Conservation (phyloP, 75 land plant genomes). For the Azolla pinnata region DNA sequence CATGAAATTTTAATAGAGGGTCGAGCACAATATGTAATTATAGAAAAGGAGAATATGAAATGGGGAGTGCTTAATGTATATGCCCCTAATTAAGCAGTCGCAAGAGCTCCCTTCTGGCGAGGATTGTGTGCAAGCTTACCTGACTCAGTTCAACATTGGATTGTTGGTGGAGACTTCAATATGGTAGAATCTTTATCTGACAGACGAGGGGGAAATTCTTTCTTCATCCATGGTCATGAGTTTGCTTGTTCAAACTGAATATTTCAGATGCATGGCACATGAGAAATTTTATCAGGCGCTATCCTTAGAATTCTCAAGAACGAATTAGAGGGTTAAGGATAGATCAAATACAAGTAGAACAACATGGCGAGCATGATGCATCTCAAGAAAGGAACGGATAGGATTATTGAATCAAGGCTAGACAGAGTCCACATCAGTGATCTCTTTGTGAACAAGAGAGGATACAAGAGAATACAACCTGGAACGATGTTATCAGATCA, state of each 20-base stretch:
- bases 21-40: background rate
- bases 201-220: background rate
- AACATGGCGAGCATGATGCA: background rate
- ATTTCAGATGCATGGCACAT: background rate
- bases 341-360: background rate
- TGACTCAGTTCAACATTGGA: background rate
- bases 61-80: background rate
- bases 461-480: background rate
- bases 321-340: background rate
- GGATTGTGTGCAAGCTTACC: background rate
- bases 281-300: background rate
- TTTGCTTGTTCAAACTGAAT: background rate
- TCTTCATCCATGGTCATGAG: background rate
- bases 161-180: background rate
- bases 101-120: background rate
- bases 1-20: background rate
- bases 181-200: background rate
- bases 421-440: background rate
- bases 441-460: background rate
- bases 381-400: background rate
- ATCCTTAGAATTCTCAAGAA: conserved; percentile 1
- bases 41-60: background rate
- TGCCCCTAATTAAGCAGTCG: background rate
- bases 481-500: background rate
- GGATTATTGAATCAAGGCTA: conserved; percentile 2